Base-by-base conservation (phyloP, 305 asterid species). In the Andrographis paniculata region DNA sequence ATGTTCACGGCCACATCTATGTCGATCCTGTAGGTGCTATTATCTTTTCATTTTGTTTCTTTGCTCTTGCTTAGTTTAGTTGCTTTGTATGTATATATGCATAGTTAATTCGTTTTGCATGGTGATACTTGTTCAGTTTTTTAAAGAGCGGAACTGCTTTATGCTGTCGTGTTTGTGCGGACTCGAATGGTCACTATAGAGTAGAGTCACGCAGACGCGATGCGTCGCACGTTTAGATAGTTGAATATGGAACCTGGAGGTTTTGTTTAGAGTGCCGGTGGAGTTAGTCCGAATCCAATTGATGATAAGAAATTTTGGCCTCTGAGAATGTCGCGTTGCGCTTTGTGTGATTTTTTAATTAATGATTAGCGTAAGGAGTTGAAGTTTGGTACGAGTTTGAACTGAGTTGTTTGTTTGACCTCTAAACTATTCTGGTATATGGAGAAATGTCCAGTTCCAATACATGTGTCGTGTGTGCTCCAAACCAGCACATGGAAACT, bases 1-100 rank as follows among this genome's bases (percentile, higher is more conserved):
- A 87, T 47, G 96, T 87, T 65, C 96, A 87, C 63, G 96, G 96
- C 45, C 75, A 74, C 79, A 84, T 87, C 28, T 77, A 76, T 65
- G 73, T 84, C 63, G 95, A 87, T 71, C 76, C 70, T 59, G 96
- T 84, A 76, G 7, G 47, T 28, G 23, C 30, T 56, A 44, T 50
- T 24, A 11, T n/a, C 42, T 36, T 40, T 50, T 21, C 6, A 6
- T 28, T 9, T 30, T 24, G 17, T 6, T 33, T 47, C 49, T 42
- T 50, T 30, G 6, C 2, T 28, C 35, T 18, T 17, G 27, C 31
- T 59, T 49, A 17, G 20, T 28, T 33, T 57, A 21, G 50, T 23
- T 52, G 41, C 37, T 52, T 41, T 16, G 5, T 17, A 17, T 16
- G 3, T 8, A 4, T 38, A 7, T 1, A 38, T 38, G 8, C 2